Evolutionary conservation across 2,329 filamentous ascomycete genomes (phyloP).

Genomic region (Aspergillus fructus): DNA sequence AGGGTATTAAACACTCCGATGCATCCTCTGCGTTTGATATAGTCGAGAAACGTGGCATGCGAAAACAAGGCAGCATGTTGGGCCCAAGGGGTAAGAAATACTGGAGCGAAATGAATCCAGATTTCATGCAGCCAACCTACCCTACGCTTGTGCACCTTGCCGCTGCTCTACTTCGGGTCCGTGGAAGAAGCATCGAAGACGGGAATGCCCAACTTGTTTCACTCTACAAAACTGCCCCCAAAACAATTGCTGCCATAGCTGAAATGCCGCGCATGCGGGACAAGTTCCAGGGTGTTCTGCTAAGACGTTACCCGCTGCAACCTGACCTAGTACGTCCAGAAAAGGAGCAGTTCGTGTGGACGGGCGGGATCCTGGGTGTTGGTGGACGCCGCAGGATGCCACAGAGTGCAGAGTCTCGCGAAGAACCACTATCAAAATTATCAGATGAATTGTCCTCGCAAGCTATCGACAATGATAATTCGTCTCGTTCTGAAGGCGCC

Average conservation of each 20-base stretch:
- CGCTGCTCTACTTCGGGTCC: conserved; percentile 38
- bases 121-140: conserved; percentile 46
- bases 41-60: conserved; percentile 27
- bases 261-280: conserved; percentile 42
- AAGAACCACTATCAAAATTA: neutral
- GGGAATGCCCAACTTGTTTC: conserved; percentile 30
- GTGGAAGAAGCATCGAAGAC: conserved; percentile 34
- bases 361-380: conserved; percentile 34
- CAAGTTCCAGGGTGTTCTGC: conserved; percentile 41
- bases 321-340: conserved; percentile 18
- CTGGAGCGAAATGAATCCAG: conserved; percentile 39
- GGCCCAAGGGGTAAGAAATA: conserved; percentile 32
- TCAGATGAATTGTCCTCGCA: neutral
- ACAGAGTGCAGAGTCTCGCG: conserved; percentile 1
- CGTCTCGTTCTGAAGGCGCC: neutral
- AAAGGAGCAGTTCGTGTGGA: conserved; percentile 30
- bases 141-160: conserved; percentile 45
- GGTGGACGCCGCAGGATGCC: conserved; percentile 22
- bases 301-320: conserved; percentile 32
- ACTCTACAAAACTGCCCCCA: conserved; percentile 33
- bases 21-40: conserved; percentile 30
- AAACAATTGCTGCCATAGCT: conserved; percentile 37
- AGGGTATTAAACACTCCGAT: conserved; percentile 28
- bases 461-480: neutral
- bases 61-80: conserved; percentile 25